phyloP scores from a whole-genome alignment of 257 asterid species.

The Nemophila menziesii region DNA sequence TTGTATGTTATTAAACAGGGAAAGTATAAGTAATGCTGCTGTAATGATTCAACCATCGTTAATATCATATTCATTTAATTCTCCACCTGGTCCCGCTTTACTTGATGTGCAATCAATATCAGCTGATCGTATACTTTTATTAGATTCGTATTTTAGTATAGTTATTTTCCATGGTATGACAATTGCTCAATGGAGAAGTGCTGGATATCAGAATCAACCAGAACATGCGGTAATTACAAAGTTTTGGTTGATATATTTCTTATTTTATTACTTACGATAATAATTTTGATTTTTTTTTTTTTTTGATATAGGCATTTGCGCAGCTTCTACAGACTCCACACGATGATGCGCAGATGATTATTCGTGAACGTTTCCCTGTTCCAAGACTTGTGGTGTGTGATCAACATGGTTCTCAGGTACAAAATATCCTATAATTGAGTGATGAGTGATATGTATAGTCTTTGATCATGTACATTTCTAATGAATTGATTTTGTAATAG shows the following conservation, averaged over 20 bases:
- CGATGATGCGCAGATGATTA: constrained; percentile 68
- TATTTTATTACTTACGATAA: neutral
- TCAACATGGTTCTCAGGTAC: constrained; percentile 99
- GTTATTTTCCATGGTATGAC: constrained; percentile 97
- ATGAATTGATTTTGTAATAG: constrained; percentile 27
- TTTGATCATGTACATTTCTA: too few species aligned
- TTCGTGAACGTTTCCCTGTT: constrained; percentile 82
- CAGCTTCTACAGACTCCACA: constrained; percentile 80
- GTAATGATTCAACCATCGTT: constrained; percentile 97
- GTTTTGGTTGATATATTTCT: neutral
- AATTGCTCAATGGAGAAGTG: constrained; percentile 95
- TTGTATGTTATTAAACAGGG: constrained; percentile 90
- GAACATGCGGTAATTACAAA: constrained; percentile 49
- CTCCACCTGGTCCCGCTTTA: constrained; percentile 85
- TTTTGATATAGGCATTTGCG: constrained; percentile 48
- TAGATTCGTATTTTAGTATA: constrained; percentile 88
- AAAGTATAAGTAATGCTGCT: constrained; percentile 76
- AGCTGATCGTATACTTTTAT: constrained; percentile 86
- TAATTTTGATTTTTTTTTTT: neutral
- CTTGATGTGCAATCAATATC: constrained; percentile 83
- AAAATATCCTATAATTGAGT: neutral
- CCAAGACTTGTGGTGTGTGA: constrained; percentile 97
- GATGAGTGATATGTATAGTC: too few species aligned
- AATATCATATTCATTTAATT: constrained; percentile 69
- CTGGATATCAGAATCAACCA: constrained; percentile 91